Percentiles rank a stretch among this genome's conserved stretches.
These are phyloP conservation scores for Articulospora tetracladia DNA, from an alignment of 495 filamentous ascomycete genomes.

Conservation along the genomic window DNA sequence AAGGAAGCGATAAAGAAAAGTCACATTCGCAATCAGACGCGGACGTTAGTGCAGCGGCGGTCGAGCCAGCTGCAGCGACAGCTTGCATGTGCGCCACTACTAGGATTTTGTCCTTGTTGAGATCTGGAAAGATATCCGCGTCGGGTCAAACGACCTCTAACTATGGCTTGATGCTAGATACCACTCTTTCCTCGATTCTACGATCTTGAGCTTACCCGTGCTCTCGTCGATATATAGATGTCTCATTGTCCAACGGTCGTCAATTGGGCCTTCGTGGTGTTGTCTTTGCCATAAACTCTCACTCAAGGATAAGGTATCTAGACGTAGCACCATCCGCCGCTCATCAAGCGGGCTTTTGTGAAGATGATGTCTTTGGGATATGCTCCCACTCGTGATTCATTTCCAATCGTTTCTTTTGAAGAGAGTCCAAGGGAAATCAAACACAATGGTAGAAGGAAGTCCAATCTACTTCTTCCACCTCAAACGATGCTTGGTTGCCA, in stretches of 20 bases:
- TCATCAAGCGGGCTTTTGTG: too few species aligned
- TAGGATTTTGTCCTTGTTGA: conserved; percentile 1
- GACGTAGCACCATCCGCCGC: too few species aligned
- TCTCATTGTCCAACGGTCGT: conserved; percentile 72
- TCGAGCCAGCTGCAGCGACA: neutral
- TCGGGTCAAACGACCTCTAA: conserved; percentile 65
- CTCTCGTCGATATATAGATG: conserved; percentile 60
- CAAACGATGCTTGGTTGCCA: conserved; percentile 57
- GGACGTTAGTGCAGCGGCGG: too few species aligned
- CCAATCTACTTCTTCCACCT: conserved; percentile 64
- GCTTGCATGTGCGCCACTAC: neutral
- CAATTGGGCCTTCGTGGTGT: conserved; percentile 70
- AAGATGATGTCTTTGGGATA: too few species aligned
- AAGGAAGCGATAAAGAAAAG: too few species aligned
- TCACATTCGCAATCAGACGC: too few species aligned
- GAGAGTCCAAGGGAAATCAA: conserved; percentile 47
- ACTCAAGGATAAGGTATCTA: too few species aligned
- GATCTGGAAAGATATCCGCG: conserved; percentile 41
- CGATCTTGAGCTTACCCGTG: conserved; percentile 54
- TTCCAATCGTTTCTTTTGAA: conserved; percentile 29
- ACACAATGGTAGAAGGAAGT: conserved; percentile 68
- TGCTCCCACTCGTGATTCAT: too few species aligned
- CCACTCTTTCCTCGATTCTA: conserved; percentile 74
- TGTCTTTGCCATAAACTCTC: conserved; percentile 59
- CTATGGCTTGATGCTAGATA: conserved; percentile 53